Percentiles rank a stretch among this genome's conserved stretches.
Conservation (phyloP, 176 grass and related monocot species). For the Juncus inflexus region DNA sequence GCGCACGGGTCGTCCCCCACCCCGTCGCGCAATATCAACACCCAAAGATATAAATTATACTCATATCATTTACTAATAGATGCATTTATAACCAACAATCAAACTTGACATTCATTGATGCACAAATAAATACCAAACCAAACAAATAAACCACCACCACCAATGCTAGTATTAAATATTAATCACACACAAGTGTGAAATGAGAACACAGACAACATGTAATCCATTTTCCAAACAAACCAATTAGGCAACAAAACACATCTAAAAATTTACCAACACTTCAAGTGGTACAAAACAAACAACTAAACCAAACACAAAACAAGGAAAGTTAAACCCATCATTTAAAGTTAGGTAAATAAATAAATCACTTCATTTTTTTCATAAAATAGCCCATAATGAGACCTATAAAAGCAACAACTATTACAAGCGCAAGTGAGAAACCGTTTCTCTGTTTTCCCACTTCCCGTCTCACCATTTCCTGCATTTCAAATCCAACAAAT, state of each 20-base stretch:
- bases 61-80: too few relatives aligned
- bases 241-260: constrained; percentile 15
- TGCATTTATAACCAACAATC: too few relatives aligned
- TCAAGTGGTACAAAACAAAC: constrained; percentile 21
- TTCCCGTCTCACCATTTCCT: constrained; percentile 71
- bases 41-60: too few relatives aligned
- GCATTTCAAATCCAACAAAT: constrained; percentile 8
- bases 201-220: too few relatives aligned
- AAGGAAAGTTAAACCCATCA: constrained; percentile 1
- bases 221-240: constrained; percentile 20
- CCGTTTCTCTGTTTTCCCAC: constrained; percentile 51
- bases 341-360: constrained; percentile 17
- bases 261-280: constrained; percentile 27
- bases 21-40: too few relatives aligned
- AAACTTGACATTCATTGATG: too few relatives aligned
- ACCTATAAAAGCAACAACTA: constrained; percentile 59
- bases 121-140: too few relatives aligned
- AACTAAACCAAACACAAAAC: constrained; percentile 18
- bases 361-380: constrained; percentile 44
- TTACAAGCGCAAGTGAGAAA: constrained; percentile 55
- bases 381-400: constrained; percentile 60
- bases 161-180: too few relatives aligned
- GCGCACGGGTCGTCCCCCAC: too few relatives aligned
- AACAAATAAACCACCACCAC: too few relatives aligned
- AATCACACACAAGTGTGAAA: too few relatives aligned